These are phyloP conservation scores for Paraconiothyrium sp. DNA, from an alignment of 2,329 filamentous ascomycete species.

Conservation along the genomic window DNA sequence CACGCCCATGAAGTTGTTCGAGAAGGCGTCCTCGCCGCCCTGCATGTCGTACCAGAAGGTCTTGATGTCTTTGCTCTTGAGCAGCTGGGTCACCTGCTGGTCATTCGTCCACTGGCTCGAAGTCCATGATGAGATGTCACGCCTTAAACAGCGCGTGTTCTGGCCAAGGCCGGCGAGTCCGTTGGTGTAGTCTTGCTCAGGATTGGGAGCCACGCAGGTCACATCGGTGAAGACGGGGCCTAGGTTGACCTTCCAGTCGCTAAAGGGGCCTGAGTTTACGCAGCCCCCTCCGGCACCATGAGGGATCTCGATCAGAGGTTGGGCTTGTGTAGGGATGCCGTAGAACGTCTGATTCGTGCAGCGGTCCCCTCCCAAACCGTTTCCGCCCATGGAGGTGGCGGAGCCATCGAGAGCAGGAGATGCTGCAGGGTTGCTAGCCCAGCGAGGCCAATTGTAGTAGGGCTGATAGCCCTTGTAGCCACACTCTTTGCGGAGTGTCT, in stretches of 20 bases:
- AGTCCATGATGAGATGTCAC: constrained; percentile 45
- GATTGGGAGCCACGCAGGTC: constrained; percentile 34
- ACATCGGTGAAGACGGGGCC: constrained; percentile 59
- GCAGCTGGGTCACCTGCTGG: constrained; percentile 34
- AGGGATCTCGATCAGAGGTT: constrained; percentile 49
- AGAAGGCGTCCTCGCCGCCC: constrained; percentile 38
- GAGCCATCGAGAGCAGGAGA: constrained; percentile 66
- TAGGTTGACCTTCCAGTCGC: constrained; percentile 54
- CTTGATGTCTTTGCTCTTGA: constrained; percentile 42
- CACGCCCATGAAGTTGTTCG: constrained; percentile 47
- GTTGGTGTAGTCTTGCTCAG: constrained; percentile 40
- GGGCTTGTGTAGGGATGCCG: constrained; percentile 31
- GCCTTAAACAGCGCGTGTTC: constrained; percentile 49
- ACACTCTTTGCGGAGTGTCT: constrained; percentile 40
- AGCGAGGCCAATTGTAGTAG: constrained; percentile 44
- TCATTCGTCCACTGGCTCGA: constrained; percentile 41
- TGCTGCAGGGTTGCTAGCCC: constrained; percentile 42
- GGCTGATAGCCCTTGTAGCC: constrained; percentile 42
- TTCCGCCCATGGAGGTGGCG: constrained; percentile 56
- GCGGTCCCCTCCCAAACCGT: constrained; percentile 47
- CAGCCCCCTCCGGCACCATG: constrained; percentile 65
- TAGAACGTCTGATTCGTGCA: constrained; percentile 25
- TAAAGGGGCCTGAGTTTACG: constrained; percentile 61
- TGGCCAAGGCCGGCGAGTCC: constrained; percentile 32
- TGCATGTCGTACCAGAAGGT: constrained; percentile 53